phyloP scores from a whole-genome alignment of 495 filamentous ascomycete species.

The Podospora tetraspora region DNA sequence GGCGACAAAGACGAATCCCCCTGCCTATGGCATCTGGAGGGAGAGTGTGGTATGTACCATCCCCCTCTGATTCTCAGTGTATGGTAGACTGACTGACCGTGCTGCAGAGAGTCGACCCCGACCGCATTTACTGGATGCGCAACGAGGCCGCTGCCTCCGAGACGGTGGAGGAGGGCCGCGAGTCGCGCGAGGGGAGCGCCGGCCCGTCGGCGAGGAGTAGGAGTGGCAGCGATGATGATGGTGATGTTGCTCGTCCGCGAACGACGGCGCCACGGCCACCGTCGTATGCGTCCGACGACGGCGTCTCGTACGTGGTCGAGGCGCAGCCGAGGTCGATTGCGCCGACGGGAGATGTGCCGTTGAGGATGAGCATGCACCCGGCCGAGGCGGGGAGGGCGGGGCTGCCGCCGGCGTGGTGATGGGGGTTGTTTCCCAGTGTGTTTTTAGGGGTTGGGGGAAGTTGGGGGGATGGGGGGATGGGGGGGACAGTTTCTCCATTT shows the following conservation, averaged over 20 bases:
- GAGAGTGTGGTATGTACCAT: constrained; percentile 67
- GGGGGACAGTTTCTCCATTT: too few relatives aligned
- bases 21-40: constrained; percentile 84
- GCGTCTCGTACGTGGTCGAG: constrained; percentile 61
- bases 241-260: background rate
- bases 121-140: constrained; percentile 73
- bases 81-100: constrained; percentile 2
- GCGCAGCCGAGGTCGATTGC: constrained; percentile 52
- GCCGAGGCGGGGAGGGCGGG: constrained; percentile 33
- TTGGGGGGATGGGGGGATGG: too few relatives aligned
- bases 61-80: background rate
- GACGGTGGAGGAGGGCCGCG: constrained; percentile 16
- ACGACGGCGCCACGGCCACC: constrained; percentile 49
- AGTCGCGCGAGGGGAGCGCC: background rate
- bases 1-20: constrained; percentile 59
- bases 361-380: constrained; percentile 37
- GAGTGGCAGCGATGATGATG: background rate
- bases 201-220: background rate
- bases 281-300: constrained; percentile 67
- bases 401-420: constrained; percentile 22
- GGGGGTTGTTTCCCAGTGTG: background rate
- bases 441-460: too few relatives aligned
- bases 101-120: constrained; percentile 64
- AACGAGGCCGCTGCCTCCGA: constrained; percentile 31
- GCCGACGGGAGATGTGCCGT: constrained; percentile 37